A percentile compares a stretch with the other conserved stretches of the same genome.
phyloP scores from a whole-genome alignment of 2,329 filamentous ascomycete genomes.

The Macrophomina tecta region DNA sequence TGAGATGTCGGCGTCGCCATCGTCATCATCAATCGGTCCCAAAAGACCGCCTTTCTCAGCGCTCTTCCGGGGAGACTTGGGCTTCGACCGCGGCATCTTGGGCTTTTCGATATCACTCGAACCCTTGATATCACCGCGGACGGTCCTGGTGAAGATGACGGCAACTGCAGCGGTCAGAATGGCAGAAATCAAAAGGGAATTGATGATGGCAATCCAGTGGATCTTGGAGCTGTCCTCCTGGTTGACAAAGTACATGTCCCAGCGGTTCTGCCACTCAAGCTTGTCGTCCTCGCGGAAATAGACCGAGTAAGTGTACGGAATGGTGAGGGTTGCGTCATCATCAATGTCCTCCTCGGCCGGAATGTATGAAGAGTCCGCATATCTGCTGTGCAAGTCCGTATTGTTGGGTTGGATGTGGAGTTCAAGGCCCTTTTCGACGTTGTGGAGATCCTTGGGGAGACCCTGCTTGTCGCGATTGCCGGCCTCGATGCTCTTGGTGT shows the following conservation, averaged over 20 bases:
- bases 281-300: slow-evolving; percentile 84
- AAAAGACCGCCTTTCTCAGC: slow-evolving; percentile 65
- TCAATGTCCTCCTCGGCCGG: slow-evolving; percentile 60
- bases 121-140: slow-evolving; percentile 78
- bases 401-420: slow-evolving; percentile 70
- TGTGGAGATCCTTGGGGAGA: slow-evolving; percentile 71
- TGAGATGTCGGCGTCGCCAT: slow-evolving; percentile 61
- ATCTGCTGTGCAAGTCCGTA: slow-evolving; percentile 57
- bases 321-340: slow-evolving; percentile 69
- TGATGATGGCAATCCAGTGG: slow-evolving; percentile 88
- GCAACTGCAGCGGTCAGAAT: slow-evolving; percentile 79
- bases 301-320: slow-evolving; percentile 88
- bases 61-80: slow-evolving; percentile 51
- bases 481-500: slow-evolving; percentile 79
- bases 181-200: slow-evolving; percentile 82
- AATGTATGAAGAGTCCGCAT: slow-evolving; percentile 65
- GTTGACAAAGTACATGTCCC: slow-evolving; percentile 90
- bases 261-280: slow-evolving; percentile 82
- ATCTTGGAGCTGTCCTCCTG: slow-evolving; percentile 81
- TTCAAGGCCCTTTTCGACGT: slow-evolving; percentile 69
- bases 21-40: slow-evolving; percentile 64
- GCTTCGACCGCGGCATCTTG: slow-evolving; percentile 58
- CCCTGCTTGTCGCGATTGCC: slow-evolving; percentile 66
- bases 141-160: slow-evolving; percentile 80
- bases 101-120: slow-evolving; percentile 69